A percentile compares a stretch with the other conserved stretches of the same genome.
Evolutionary conservation across 2,329 filamentous ascomycete genomes (phyloP).

Genomic region (Colletotrichum musae): DNA sequence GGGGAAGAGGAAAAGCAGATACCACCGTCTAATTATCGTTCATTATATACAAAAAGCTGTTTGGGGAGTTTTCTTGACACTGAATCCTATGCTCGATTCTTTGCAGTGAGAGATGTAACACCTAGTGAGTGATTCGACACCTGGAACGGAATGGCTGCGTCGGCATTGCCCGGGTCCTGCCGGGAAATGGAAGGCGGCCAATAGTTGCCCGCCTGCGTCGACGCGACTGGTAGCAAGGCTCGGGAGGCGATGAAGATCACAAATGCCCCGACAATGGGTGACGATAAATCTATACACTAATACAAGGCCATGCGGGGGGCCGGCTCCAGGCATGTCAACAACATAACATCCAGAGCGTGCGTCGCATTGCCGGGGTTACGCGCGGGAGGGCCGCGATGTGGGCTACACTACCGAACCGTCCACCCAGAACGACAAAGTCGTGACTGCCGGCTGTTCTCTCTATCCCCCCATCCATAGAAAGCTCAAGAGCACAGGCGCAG

Average conservation of each 20-base stretch:
- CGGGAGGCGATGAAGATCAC: not conserved
- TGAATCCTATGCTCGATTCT: too few relatives aligned
- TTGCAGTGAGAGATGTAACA: too few relatives aligned
- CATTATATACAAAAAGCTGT: constrained; percentile 34
- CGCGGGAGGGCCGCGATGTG: constrained; percentile 24
- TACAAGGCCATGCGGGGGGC: constrained; percentile 47
- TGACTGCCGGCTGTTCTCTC: constrained; percentile 12
- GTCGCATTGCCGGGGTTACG: constrained; percentile 41
- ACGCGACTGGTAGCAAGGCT: not conserved
- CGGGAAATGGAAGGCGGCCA: too few relatives aligned
- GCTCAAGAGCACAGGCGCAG: constrained; percentile 23
- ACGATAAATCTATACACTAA: constrained; percentile 54
- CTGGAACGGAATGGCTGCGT: too few relatives aligned
- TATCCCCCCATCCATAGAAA: constrained; percentile 15
- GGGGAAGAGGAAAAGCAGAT: constrained; percentile 37
- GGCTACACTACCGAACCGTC: constrained; percentile 31
- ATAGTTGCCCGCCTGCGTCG: too few relatives aligned
- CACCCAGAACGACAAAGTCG: constrained; percentile 27
- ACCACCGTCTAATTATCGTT: constrained; percentile 33
- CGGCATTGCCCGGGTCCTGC: too few relatives aligned
- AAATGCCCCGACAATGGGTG: not conserved
- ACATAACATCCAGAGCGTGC: constrained; percentile 39
- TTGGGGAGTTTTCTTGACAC: not conserved
- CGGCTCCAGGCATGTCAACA: constrained; percentile 25
- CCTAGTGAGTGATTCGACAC: too few relatives aligned